A percentile compares a stretch with the other conserved stretches of the same genome.
phyloP scores from a whole-genome alignment of 768 basidiomycete species.

The Tricholoma bakamatsutake region DNA sequence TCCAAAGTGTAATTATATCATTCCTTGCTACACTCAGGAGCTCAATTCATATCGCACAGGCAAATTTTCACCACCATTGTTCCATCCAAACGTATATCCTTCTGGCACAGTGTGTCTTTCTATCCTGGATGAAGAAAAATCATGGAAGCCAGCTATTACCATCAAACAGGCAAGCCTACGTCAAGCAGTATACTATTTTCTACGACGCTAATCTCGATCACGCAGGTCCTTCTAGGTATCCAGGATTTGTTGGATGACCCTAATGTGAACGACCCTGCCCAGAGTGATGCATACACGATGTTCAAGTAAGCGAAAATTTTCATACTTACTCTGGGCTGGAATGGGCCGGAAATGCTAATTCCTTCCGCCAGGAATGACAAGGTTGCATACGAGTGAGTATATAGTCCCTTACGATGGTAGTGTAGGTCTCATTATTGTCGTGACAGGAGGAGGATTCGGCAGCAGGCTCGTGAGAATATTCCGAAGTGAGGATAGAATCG shows the following conservation, averaged over 20 bases:
- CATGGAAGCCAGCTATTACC: conserved; percentile 98
- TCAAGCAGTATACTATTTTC: background rate
- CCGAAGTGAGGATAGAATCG: conserved; percentile 58
- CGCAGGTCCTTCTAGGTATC: conserved; percentile 88
- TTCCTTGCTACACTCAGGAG: background rate
- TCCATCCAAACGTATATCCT: conserved; percentile 98
- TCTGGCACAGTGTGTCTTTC: conserved; percentile 98
- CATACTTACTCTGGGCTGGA: conserved; percentile 1
- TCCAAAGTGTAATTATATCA: conserved; percentile 68
- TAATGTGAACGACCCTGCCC: conserved; percentile 95
- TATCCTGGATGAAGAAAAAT: conserved; percentile 97
- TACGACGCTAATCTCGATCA: background rate
- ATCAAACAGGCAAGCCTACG: conserved; percentile 79
- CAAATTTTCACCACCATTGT: conserved; percentile 93
- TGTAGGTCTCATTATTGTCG: conserved; percentile 1
- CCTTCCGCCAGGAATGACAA: conserved; percentile 49
- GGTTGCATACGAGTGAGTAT: conserved; percentile 78
- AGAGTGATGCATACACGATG: conserved; percentile 97
- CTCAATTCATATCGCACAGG: conserved; percentile 39
- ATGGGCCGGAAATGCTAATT: conserved; percentile 52
- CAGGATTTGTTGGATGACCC: conserved; percentile 95
- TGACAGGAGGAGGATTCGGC: conserved; percentile 66
- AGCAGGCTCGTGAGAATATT: conserved; percentile 85
- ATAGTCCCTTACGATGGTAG: background rate
- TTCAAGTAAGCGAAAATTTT: conserved; percentile 70